Evolutionary conservation across 208 protist species (phyloP).

Genomic region (Crithidia bombi): DNA sequence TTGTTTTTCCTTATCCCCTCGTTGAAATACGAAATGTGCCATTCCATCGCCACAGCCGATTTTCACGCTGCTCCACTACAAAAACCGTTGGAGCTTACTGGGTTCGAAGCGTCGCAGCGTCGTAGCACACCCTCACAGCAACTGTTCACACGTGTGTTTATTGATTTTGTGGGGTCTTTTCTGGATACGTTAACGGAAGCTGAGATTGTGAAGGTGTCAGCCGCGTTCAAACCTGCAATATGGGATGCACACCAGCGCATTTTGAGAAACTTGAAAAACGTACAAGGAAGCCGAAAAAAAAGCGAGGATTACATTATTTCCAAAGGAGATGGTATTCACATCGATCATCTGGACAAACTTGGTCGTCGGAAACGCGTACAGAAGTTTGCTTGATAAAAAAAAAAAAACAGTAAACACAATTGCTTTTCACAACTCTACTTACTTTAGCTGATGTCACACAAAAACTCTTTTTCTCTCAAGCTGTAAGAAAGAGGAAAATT

Average conservation of each 20-base stretch:
- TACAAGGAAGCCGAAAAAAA: constrained; percentile 18
- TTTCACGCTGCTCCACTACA: constrained; percentile 11
- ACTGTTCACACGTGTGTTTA: constrained; percentile 54
- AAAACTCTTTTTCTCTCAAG: not conserved
- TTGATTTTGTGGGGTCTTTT: constrained; percentile 57
- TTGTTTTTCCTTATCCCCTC: constrained; percentile 61
- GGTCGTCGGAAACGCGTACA: constrained; percentile 50
- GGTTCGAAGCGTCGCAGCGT: constrained; percentile 20
- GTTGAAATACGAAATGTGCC: constrained; percentile 58
- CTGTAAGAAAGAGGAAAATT: not conserved
- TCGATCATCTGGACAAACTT: constrained; percentile 78
- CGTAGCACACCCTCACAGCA: constrained; percentile 35
- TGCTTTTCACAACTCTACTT: constrained; percentile 8
- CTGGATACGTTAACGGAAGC: constrained; percentile 77
- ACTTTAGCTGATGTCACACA: not conserved
- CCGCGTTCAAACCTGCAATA: constrained; percentile 69
- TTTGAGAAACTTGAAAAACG: constrained; percentile 39
- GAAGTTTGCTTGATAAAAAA: constrained; percentile 28
- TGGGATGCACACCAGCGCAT: constrained; percentile 64
- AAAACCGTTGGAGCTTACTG: constrained; percentile 5
- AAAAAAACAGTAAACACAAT: too few species aligned
- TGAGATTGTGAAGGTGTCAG: constrained; percentile 47
- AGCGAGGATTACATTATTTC: constrained; percentile 14
- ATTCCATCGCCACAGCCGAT: constrained; percentile 52
- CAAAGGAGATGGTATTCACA: constrained; percentile 65